Conservation (phyloP, 2,329 filamentous ascomycete species). For the Colletotrichum echinochloae region DNA sequence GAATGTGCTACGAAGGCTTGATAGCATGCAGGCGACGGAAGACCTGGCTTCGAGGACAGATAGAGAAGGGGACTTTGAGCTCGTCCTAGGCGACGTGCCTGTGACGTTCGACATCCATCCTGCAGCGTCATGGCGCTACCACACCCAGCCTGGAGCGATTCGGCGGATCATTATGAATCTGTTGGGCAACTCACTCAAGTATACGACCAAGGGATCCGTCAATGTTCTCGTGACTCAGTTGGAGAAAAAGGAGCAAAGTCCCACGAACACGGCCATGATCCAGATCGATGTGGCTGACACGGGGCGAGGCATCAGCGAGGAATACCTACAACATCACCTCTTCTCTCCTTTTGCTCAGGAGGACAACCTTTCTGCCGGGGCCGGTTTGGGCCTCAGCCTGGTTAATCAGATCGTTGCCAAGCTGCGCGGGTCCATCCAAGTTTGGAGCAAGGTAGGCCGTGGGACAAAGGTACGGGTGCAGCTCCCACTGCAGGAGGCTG, state of each 20-base stretch:
- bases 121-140: constrained; percentile 62
- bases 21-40: constrained; percentile 41
- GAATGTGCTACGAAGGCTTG: constrained; percentile 29
- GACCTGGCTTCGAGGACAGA: constrained; percentile 30
- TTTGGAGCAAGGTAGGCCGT: constrained; percentile 58
- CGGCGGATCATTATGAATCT: constrained; percentile 72
- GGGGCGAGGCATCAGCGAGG: constrained; percentile 72
- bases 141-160: constrained; percentile 64
- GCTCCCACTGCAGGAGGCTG: constrained; percentile 45
- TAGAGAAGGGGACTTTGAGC: constrained; percentile 10
- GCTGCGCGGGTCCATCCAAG: constrained; percentile 68
- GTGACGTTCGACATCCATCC: constrained; percentile 64
- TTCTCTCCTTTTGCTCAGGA: constrained; percentile 76
- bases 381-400: constrained; percentile 74
- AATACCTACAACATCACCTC: constrained; percentile 69
- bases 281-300: constrained; percentile 69
- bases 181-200: constrained; percentile 73
- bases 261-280: constrained; percentile 33
- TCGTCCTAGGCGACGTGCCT: constrained; percentile 47
- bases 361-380: constrained; percentile 68
- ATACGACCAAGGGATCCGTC: constrained; percentile 57
- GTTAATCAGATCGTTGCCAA: constrained; percentile 70
- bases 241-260: background rate
- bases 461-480: constrained; percentile 53
- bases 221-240: constrained; percentile 46